Percentiles rank a stretch among this genome's conserved stretches.
phyloP scores from a whole-genome alignment of 179 eudicot genomes.

The Gypsophila paniculata region DNA sequence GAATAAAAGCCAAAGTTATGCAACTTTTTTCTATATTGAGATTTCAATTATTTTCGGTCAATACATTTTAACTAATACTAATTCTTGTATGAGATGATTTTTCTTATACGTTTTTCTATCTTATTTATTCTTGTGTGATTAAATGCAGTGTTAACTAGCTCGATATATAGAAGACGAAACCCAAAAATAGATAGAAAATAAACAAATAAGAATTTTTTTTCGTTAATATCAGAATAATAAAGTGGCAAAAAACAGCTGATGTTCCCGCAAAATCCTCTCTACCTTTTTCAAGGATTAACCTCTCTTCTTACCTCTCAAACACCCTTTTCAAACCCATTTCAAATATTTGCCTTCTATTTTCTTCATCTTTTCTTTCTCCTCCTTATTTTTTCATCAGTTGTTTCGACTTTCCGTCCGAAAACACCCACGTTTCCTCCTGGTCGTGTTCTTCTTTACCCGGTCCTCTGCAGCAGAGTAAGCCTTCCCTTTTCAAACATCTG shows the following conservation, averaged over 20 bases:
- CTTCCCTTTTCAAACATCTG: too few species aligned
- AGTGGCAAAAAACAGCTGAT: conserved; percentile 20
- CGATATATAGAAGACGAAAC: not conserved
- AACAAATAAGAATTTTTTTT: not conserved
- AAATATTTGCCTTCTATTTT: conserved; percentile 7
- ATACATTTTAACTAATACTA: too few species aligned
- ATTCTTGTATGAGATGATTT: too few species aligned
- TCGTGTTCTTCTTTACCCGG: not conserved
- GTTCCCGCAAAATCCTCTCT: conserved; percentile 40
- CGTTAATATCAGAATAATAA: conserved; percentile 11
- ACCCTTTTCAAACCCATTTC: conserved; percentile 6
- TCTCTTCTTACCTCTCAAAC: conserved; percentile 7
- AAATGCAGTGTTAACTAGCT: not conserved
- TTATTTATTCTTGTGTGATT: not conserved
- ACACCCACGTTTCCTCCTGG: conserved; percentile 1
- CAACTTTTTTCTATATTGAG: not conserved
- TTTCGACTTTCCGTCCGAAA: conserved; percentile 13
- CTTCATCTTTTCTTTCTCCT: conserved; percentile 20
- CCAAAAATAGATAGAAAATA: conserved; percentile 16
- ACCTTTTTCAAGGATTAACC: conserved; percentile 17
- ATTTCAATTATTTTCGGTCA: too few species aligned
- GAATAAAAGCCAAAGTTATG: not conserved
- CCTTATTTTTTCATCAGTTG: conserved; percentile 11
- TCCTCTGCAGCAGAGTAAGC: too few species aligned
- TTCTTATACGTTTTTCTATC: too few species aligned